Conservation (phyloP, 192 early-diverging fungal species). For the Geranomyces variabilis region DNA sequence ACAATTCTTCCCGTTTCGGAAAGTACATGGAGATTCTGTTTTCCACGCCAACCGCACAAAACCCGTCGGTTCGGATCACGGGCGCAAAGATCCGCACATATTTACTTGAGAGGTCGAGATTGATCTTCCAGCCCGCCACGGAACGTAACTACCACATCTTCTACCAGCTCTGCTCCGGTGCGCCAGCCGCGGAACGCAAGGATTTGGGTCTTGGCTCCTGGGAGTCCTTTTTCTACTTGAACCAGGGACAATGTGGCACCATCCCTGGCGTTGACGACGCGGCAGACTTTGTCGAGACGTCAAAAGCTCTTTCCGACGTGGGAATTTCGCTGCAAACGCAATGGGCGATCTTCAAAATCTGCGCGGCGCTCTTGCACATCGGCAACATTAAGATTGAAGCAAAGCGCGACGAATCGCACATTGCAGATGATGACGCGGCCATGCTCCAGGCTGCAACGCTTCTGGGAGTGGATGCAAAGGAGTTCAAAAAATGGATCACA, state of each 20-base stretch:
- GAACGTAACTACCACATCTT: conserved; percentile 99
- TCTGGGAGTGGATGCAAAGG: conserved; percentile 73
- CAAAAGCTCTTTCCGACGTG: conserved; percentile 80
- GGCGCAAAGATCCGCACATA: conserved; percentile 96
- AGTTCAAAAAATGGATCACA: conserved; percentile 94
- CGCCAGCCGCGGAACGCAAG: conserved; percentile 78
- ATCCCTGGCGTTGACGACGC: conserved; percentile 91
- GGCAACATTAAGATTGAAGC: conserved; percentile 91
- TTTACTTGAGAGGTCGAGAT: conserved; percentile 91
- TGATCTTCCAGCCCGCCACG: conserved; percentile 89
- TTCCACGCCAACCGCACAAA: conserved; percentile 58
- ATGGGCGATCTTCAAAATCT: conserved; percentile 85
- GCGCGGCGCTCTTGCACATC: conserved; percentile 91
- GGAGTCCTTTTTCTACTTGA: conserved; percentile 82
- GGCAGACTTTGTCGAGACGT: conserved; percentile 87
- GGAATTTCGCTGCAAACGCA: conserved; percentile 83
- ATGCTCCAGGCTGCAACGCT: conserved; percentile 70
- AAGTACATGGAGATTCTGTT: conserved; percentile 99
- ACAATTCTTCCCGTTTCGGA: conserved; percentile 97
- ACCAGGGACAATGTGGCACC: conserved; percentile 76
- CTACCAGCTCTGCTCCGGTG: conserved; percentile 96
- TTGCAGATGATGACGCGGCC: conserved; percentile 79
- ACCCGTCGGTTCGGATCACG: conserved; percentile 70
- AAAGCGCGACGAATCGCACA: conserved; percentile 64
- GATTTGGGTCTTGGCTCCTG: conserved; percentile 79